Base-by-base conservation (phyloP, 352 stramenopile species). In the Phytophthora boehmeriae region DNA sequence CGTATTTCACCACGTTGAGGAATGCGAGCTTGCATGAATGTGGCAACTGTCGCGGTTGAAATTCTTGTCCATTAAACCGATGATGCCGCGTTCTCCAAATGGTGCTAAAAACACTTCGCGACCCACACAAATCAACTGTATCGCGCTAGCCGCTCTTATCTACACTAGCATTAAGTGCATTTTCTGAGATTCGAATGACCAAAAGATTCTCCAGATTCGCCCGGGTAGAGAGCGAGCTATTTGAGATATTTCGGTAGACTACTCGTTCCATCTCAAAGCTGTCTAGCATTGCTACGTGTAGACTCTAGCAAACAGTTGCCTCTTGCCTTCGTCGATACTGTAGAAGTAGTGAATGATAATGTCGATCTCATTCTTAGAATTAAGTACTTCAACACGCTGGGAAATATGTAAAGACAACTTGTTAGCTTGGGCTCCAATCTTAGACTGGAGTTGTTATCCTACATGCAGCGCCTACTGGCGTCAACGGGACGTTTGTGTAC, bases 321-420 rank as follows among this genome's bases (percentile, higher is more conserved):
- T 50, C 30, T 66, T 44, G 1, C 50, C 35, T 17, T 47, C 34
- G 23, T 50, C 58, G 22, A 66, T 60, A 11, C 34, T 43, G 43
- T 60, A 66, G 14, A 44, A 39, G 51, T 66, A 49, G 19, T 51
- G 25, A n/a, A 66, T n/a, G n/a, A n/a, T n/a, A n/a, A n/a, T n/a
- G n/a, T n/a, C n/a, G n/a, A n/a, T n/a, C n/a, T n/a, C n/a, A n/a
- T n/a, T n/a, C n/a, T n/a, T n/a, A n/a, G n/a, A n/a, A n/a, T n/a
- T n/a, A n/a, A n/a, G n/a, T n/a, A n/a, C n/a, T n/a, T n/a, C n/a
- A n/a, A n/a, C n/a, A n/a, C n/a, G n/a, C n/a, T n/a, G n/a, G n/a
- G n/a, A n/a, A n/a, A n/a, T n/a, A n/a, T n/a, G n/a, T n/a, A n/a
- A n/a, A n/a, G n/a, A n/a, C n/a, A n/a, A n/a, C n/a, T n/a, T n/a